Conservation (phyloP, 2,329 filamentous ascomycete species). For the Nannizziopsis barbatae region DNA sequence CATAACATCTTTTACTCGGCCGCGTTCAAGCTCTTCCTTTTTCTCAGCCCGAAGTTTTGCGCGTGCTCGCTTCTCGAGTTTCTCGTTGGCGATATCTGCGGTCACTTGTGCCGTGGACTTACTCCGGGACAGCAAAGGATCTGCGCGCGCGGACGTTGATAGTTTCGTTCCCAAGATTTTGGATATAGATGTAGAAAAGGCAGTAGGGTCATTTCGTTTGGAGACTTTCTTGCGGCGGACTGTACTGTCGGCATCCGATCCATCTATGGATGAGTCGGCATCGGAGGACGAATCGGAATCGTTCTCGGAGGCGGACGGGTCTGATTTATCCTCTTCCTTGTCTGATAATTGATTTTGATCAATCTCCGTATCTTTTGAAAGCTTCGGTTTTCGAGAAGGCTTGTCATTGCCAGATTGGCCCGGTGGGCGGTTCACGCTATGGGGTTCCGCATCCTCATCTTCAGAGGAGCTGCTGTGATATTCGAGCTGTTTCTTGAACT, state of each 20-base stretch:
- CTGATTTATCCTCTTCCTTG: constrained; percentile 21
- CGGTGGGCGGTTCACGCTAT: constrained; percentile 15
- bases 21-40: constrained; percentile 68
- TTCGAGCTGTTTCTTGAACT: constrained; percentile 50
- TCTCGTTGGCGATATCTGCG: constrained; percentile 60
- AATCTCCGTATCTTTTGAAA: constrained; percentile 19
- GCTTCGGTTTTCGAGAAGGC: constrained; percentile 13
- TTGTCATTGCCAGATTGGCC: constrained; percentile 16
- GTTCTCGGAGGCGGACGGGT: constrained; percentile 26
- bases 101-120: constrained; percentile 61
- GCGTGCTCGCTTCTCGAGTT: constrained; percentile 70
- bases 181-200: constrained; percentile 84
- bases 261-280: constrained; percentile 34
- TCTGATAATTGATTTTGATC: constrained; percentile 18
- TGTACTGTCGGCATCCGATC: constrained; percentile 29
- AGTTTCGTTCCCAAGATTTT: constrained; percentile 89
- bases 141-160: constrained; percentile 64
- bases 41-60: constrained; percentile 71
- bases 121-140: constrained; percentile 84
- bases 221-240: constrained; percentile 24
- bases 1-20: constrained; percentile 76
- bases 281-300: constrained; percentile 26
- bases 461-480: constrained; percentile 55
- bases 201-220: constrained; percentile 84
- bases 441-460: constrained; percentile 36